Base-by-base conservation (phyloP, 1,139 yeast genomes). In the Debaryomyces sp. region DNA sequence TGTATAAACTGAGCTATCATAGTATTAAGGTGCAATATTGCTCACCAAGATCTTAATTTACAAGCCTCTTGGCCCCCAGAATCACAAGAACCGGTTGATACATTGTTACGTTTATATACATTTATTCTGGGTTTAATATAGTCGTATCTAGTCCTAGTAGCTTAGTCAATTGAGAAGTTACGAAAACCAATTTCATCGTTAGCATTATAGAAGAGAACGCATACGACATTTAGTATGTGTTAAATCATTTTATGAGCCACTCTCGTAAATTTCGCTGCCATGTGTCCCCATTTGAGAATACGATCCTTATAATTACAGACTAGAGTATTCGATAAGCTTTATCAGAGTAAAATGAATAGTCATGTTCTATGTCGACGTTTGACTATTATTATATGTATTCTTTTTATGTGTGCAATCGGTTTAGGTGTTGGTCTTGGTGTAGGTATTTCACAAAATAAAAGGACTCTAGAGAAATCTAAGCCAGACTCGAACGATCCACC, bases 391-490 rank as follows among this genome's bases (percentile, higher is more conserved):
- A 5, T 12, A 36, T 36, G 30, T 23, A 4, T 23, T 2, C 26
- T 36, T 13, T 23, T 23, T 2, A 4, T 22, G 4, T 40, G 35
- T 30, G n/a, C 27, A 9, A n/a, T 39, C n/a, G 42, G 43, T n/a
- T 38, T 44, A 15, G 38, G 43, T 5, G 40, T 39, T 17, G 43
- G 43, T 13, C 42, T 44, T 13, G 46, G 46, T 4, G 43, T 33
- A n/a, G 40, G 40, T 3, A 22, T 44, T 15, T 23, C 35, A 5
- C 13, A 33, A n/a, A 32, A 33, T 26, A 32, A 21, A 22, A n/a
- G 13, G 13, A 8, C 24, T 4, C 15, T 33, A 5, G 38, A 15
- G 22, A 33, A 9, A 15, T 23, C 33, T 4, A 7, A 30, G n/a
- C 8, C 21, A 15, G 6, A 12, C 15, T 6, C 36, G 15, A 17